These are phyloP conservation scores for Fomitopsis schrenkii DNA, from an alignment of 1,284 basidiomycete species.

Conservation along the genomic window DNA sequence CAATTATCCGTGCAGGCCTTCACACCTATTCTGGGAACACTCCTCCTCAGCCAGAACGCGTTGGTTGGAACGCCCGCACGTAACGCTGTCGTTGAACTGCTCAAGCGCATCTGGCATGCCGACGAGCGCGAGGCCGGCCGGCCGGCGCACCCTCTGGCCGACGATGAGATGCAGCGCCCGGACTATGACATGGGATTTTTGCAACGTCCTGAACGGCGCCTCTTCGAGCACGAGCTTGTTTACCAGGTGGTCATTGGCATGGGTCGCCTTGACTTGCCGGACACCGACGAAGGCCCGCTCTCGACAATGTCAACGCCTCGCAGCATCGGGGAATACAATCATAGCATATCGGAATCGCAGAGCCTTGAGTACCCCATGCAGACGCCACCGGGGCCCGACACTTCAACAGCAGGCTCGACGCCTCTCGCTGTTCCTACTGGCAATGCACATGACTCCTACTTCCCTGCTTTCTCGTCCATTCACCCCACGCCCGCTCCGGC, in stretches of 20 bases:
- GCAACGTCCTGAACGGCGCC: conserved; percentile 45
- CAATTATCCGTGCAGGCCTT: conserved; percentile 80
- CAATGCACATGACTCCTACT: conserved; percentile 1
- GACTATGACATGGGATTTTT: conserved; percentile 44
- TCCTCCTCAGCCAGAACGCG: conserved; percentile 80
- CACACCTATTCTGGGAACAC: conserved; percentile 86
- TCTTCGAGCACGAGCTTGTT: conserved; percentile 79
- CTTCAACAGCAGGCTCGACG: conserved; percentile 4
- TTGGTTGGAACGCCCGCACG: conserved; percentile 74
- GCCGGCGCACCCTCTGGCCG: conserved; percentile 17
- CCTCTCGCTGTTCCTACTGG: conserved; percentile 6
- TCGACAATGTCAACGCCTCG: conserved; percentile 6
- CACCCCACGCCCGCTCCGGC: background rate
- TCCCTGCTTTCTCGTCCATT: background rate
- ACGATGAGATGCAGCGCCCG: conserved; percentile 26
- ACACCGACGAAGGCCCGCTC: conserved; percentile 10
- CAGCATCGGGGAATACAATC: background rate
- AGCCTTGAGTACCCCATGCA: background rate
- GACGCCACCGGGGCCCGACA: conserved; percentile 1
- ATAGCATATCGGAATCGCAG: background rate
- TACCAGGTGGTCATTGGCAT: conserved; percentile 86
- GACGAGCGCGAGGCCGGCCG: conserved; percentile 36
- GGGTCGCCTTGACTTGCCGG: conserved; percentile 61
- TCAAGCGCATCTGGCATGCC: conserved; percentile 57
- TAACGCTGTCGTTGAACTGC: conserved; percentile 74